Base-by-base conservation (phyloP, 495 filamentous ascomycete species). In the Xylaria acuta region DNA sequence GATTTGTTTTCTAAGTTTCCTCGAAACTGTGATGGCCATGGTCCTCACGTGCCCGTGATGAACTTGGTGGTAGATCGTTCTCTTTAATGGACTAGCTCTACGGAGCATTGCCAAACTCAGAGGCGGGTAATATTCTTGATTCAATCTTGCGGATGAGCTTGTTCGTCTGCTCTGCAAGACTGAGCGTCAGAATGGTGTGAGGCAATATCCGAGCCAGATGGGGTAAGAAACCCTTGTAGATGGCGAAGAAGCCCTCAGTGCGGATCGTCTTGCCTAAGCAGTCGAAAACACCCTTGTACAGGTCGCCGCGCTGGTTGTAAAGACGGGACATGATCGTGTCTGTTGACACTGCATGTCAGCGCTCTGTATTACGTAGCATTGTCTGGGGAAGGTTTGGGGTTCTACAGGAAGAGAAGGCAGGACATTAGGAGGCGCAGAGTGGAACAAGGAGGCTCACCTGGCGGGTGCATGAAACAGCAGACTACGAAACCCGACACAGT, bases 251-350 rank as follows among this genome's bases (percentile, higher is more conserved):
- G 30, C 96, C 96, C 79, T 99, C 96, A 0, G 94, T 97, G 78
- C 89, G 89, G 75, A 99, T 86, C 0, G 96, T 99, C 84, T 97
- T 94, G 77, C 86, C 89, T 54, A 98, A 80, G 80, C 96, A 99
- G 82, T 99, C 96, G 71, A 96, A 94, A 0, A 94, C 93, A 67
- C 94, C 92, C 73, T 87, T 90, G 84, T 99, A 99, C 5, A 98
- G 89, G 79, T 98, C 97, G 38, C 96, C 96, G 67, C 94, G 95
- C 82, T 99, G 96, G 85, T 99, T 99, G 84, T 99, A 99, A 88
- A 99, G 92, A 43, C 96, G 91, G 64, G 92, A 94, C 96, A 99
- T 99, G 82, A 99, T 93, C 11, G 97, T 98, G 80, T 99, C 96
- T 94, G 71, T 8, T 3, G 64, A 60, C 14, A 53, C 65, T 54